These are phyloP conservation scores for Cyclotella cryptica DNA, from an alignment of 108 stramenopile genomes.

Conservation along the genomic window DNA sequence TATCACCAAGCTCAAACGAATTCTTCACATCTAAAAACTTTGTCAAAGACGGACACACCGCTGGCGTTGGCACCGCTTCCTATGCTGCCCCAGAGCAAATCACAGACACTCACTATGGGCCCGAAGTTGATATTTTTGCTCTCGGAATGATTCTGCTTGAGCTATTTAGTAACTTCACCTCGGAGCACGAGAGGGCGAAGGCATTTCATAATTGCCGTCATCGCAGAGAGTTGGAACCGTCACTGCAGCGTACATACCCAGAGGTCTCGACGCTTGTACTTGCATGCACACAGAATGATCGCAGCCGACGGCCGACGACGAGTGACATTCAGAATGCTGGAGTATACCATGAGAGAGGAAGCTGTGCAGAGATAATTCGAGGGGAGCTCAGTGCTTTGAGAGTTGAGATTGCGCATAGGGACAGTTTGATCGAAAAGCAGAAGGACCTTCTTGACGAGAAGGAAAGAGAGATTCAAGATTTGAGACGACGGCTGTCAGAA, in stretches of 20 bases:
- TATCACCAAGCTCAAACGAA: slow-evolving; percentile 18
- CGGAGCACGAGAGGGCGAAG: slow-evolving; percentile 86
- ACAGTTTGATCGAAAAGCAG: slow-evolving; percentile 39
- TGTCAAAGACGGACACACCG: slow-evolving; percentile 54
- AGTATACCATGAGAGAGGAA: slow-evolving; percentile 46
- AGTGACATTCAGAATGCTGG: slow-evolving; percentile 43
- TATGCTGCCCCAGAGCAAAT: slow-evolving; percentile 96
- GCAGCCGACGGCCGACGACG: slow-evolving; percentile 68
- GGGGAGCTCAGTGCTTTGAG: slow-evolving; percentile 46
- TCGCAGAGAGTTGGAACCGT: slow-evolving; percentile 52
- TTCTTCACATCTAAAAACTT: slow-evolving; percentile 16
- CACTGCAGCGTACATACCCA: slow-evolving; percentile 59
- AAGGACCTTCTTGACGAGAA: slow-evolving; percentile 52
- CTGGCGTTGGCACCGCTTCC: slow-evolving; percentile 94
- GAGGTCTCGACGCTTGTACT: slow-evolving; percentile 64
- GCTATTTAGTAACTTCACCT: slow-evolving; percentile 87
- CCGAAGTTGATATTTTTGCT: slow-evolving; percentile 91
- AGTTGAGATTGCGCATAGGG: slow-evolving; percentile 32
- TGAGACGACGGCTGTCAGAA: slow-evolving; percentile 27
- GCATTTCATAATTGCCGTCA: slow-evolving; percentile 76
- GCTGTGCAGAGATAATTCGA: slow-evolving; percentile 35
- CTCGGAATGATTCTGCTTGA: slow-evolving; percentile 95
- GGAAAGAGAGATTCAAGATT: slow-evolving; percentile 45
- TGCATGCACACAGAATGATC: slow-evolving; percentile 69
- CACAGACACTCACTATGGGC: slow-evolving; percentile 74